These are phyloP conservation scores for Cyanidioschyzon merolae DNA, from an alignment of 23 red algal species.

Conservation along the genomic window DNA sequence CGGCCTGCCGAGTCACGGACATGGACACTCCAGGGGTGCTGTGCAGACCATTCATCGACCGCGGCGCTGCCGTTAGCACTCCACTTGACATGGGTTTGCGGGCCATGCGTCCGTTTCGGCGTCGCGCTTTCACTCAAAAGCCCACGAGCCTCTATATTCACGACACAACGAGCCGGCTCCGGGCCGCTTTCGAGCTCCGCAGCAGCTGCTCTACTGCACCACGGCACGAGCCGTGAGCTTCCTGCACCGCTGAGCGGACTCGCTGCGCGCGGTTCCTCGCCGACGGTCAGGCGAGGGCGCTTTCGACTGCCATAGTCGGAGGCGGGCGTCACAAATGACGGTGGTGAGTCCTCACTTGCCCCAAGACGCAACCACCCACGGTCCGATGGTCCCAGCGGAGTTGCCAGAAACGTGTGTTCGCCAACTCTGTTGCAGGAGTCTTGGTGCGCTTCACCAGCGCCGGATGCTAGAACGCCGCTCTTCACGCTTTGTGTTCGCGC, in stretches of 20 bases:
- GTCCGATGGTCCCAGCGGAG: no score
- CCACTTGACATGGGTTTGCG: background rate
- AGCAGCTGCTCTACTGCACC: background rate
- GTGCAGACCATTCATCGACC: slow-evolving; percentile 43
- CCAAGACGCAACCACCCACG: no score
- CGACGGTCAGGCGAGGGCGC: background rate
- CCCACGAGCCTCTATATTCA: background rate
- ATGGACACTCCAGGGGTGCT: slow-evolving; percentile 48
- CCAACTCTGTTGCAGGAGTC: no score
- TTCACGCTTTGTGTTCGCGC: background rate
- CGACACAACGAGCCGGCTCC: background rate
- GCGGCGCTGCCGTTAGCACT: background rate
- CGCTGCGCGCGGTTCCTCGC: background rate
- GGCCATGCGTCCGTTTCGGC: background rate
- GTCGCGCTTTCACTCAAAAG: background rate
- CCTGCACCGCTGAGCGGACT: background rate
- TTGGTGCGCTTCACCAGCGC: no score
- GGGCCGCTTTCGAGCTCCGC: background rate
- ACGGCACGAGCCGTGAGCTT: background rate
- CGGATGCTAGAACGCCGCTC: no score
- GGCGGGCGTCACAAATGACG: background rate
- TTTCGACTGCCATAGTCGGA: background rate
- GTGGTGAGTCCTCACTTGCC: background rate
- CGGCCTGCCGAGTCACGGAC: slow-evolving; percentile 55
- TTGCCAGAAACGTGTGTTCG: no score